phyloP scores from a whole-genome alignment of 345 rosid genomes.

The Moringa oleifera region DNA sequence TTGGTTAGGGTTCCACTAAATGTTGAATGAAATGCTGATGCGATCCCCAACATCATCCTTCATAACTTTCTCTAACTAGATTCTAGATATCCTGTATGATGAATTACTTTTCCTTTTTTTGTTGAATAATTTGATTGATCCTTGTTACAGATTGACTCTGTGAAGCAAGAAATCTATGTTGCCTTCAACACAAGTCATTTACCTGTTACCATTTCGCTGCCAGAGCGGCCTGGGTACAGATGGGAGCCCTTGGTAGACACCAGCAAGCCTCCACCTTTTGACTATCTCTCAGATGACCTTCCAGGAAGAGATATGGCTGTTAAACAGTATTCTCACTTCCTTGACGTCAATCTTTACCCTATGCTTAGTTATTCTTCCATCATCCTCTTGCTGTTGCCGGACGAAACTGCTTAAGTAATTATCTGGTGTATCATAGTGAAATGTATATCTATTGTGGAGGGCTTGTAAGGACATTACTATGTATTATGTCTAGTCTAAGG shows the following conservation, averaged over 20 bases:
- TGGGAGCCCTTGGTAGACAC: constrained; percentile 95
- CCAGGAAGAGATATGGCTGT: constrained; percentile 55
- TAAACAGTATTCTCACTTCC: constrained; percentile 65
- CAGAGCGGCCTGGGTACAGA: constrained; percentile 70
- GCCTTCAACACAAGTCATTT: constrained; percentile 79
- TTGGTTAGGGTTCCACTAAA: background rate
- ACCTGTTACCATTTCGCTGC: constrained; percentile 55
- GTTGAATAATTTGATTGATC: background rate
- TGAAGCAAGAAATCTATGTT: constrained; percentile 73
- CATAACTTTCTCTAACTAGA: background rate
- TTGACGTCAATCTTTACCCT: constrained; percentile 75
- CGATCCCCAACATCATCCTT: too few relatives aligned
- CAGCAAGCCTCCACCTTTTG: constrained; percentile 68
- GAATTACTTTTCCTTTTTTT: background rate
- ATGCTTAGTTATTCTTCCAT: constrained; percentile 88
- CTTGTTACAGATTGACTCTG: constrained; percentile 48
- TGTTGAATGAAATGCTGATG: too few relatives aligned
- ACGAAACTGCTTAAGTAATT: constrained; percentile 21
- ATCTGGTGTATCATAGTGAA: too few relatives aligned
- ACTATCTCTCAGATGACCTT: constrained; percentile 63
- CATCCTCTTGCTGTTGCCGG: constrained; percentile 50
- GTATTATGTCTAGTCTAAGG: too few relatives aligned
- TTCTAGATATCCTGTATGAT: background rate
- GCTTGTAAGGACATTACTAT: too few relatives aligned
- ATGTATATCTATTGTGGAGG: too few relatives aligned